Evolutionary conservation across 2,329 filamentous ascomycete genomes (phyloP).

Genomic region (Coniochaeta hoffmannii): DNA sequence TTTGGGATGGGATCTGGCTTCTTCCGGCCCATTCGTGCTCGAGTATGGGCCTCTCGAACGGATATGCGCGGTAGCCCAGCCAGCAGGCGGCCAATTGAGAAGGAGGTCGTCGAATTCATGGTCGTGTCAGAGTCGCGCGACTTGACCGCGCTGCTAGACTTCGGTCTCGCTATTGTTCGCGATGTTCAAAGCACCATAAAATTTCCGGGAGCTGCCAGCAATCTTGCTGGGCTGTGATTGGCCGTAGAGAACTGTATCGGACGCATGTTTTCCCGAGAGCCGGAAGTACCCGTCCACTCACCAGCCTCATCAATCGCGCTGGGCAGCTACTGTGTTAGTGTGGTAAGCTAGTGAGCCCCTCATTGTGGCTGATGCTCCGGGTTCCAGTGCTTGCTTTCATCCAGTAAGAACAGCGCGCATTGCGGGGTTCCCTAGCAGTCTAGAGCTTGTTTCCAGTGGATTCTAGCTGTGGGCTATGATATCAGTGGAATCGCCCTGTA

Average conservation of each 20-base stretch:
- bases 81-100: conserved; percentile 27
- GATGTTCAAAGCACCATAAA: conserved; percentile 1
- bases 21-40: conserved; percentile 13
- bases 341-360: too few relatives aligned
- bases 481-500: background rate
- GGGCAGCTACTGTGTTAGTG: too few relatives aligned
- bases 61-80: conserved; percentile 30
- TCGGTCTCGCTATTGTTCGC: background rate
- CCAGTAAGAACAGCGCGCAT: background rate
- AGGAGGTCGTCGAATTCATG: conserved; percentile 3
- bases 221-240: background rate
- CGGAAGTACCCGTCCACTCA: background rate
- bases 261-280: background rate
- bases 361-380: background rate
- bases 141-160: background rate
- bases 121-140: background rate
- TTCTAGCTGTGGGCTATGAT: conserved; percentile 1
- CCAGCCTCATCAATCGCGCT: background rate
- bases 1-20: conserved; percentile 15
- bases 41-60: conserved; percentile 24
- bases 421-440: background rate
- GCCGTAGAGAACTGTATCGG: background rate
- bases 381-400: background rate
- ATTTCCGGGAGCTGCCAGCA: background rate
- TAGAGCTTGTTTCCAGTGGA: background rate